Evolutionary conservation across 2,329 filamentous ascomycete species (phyloP).

Genomic region (Exophiala sideris): DNA sequence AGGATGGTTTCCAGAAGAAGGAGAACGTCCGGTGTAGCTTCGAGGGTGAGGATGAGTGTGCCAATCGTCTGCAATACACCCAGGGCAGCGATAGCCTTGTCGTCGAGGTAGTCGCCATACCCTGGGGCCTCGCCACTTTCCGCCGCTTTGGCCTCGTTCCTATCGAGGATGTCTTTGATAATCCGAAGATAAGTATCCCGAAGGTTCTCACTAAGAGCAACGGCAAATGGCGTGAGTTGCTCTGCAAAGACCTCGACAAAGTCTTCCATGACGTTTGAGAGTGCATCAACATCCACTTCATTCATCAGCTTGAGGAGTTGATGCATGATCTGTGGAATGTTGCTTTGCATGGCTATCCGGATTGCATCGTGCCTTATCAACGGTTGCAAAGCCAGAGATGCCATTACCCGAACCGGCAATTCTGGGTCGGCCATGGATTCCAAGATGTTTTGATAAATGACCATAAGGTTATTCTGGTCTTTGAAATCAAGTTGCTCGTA

Average conservation of each 20-base stretch:
- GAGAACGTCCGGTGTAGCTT: slow-evolving; percentile 94
- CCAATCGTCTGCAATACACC: slow-evolving; percentile 97
- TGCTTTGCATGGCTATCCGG: slow-evolving; percentile 91
- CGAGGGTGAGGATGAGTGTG: slow-evolving; percentile 90
- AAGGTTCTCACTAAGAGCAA: slow-evolving; percentile 91
- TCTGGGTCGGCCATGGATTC: slow-evolving; percentile 96
- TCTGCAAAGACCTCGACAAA: slow-evolving; percentile 98
- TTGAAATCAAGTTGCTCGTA: slow-evolving; percentile 97
- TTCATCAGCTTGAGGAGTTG: slow-evolving; percentile 95
- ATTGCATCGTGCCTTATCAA: slow-evolving; percentile 95
- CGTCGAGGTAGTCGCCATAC: slow-evolving; percentile 92
- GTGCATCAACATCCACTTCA: slow-evolving; percentile 93
- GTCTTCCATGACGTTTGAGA: slow-evolving; percentile 99
- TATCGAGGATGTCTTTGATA: slow-evolving; percentile 83
- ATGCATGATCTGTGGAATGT: slow-evolving; percentile 99
- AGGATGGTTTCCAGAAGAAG: slow-evolving; percentile 91
- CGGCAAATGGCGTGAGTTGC: slow-evolving; percentile 93
- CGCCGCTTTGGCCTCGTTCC: slow-evolving; percentile 66
- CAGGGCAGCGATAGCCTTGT: slow-evolving; percentile 96
- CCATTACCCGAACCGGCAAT: slow-evolving; percentile 89
- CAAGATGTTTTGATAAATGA: slow-evolving; percentile 94
- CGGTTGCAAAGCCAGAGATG: slow-evolving; percentile 88
- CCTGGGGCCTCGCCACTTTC: slow-evolving; percentile 62
- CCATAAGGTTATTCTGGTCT: slow-evolving; percentile 89
- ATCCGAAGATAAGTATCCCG: slow-evolving; percentile 95